These are phyloP conservation scores for Crithidia acanthocephali DNA, from an alignment of 208 protist species.

Conservation along the genomic window DNA sequence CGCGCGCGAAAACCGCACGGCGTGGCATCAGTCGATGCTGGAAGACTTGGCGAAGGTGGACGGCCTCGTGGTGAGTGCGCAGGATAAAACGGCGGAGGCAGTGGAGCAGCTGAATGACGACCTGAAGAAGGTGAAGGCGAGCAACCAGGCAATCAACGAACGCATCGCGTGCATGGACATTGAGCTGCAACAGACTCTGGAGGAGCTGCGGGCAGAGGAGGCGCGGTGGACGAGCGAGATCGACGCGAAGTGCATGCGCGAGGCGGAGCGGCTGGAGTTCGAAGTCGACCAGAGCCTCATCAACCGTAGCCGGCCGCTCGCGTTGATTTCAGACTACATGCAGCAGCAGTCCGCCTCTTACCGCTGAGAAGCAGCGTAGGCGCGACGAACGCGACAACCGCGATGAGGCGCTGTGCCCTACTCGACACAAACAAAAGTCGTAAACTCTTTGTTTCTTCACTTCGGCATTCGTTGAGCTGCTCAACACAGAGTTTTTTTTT, in stretches of 20 bases:
- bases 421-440: no score
- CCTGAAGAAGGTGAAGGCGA: conserved; percentile 64
- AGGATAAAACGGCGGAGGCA: conserved; percentile 54
- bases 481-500: no score
- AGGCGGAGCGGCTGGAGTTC: conserved; percentile 46
- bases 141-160: conserved; percentile 79
- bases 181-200: conserved; percentile 70
- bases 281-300: conserved; percentile 45
- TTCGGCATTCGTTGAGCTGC: no score
- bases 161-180: conserved; percentile 82
- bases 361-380: neutral
- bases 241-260: conserved; percentile 35
- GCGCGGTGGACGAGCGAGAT: conserved; percentile 35
- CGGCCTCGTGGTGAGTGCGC: conserved; percentile 43
- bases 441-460: no score
- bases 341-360: conserved; percentile 21
- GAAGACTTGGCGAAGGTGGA: conserved; percentile 59
- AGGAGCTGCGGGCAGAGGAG: conserved; percentile 66
- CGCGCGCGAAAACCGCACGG: conserved; percentile 38
- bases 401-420: no score
- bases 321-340: conserved; percentile 30
- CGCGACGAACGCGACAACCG: no score
- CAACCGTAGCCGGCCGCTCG: conserved; percentile 16
- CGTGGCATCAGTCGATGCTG: conserved; percentile 41
- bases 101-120: conserved; percentile 80